Conservation (phyloP, 2,329 filamentous ascomycete genomes). For the Fusarium buxicola region DNA sequence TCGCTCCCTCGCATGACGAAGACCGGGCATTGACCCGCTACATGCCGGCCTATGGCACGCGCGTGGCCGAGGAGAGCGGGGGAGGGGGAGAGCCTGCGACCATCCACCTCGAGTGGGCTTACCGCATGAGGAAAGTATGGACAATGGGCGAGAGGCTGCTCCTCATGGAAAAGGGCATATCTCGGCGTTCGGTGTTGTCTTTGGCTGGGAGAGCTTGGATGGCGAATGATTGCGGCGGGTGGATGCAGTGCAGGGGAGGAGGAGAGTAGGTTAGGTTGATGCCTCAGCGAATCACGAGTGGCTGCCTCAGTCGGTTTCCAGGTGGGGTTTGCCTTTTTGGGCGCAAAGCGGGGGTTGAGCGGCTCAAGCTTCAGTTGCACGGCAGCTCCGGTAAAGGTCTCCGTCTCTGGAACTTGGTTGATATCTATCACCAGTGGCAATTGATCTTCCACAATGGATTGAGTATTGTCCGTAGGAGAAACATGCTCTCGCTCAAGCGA, state of each 20-base stretch:
- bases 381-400: constrained; percentile 31
- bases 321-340: constrained; percentile 33
- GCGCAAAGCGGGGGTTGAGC: constrained; percentile 29
- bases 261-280: constrained; percentile 5
- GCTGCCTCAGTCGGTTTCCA: constrained; percentile 4
- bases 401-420: constrained; percentile 22
- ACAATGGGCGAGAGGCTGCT: constrained; percentile 17
- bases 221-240: constrained; percentile 14
- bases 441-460: background rate
- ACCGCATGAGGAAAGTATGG: constrained; percentile 42
- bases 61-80: constrained; percentile 24
- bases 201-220: constrained; percentile 12
- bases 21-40: constrained; percentile 30
- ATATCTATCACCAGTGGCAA: background rate
- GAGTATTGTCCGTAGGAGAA: constrained; percentile 8
- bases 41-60: constrained; percentile 27
- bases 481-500: background rate
- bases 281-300: constrained; percentile 15
- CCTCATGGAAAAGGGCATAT: constrained; percentile 42
- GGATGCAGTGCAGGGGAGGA: constrained; percentile 17
- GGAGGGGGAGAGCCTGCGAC: constrained; percentile 32
- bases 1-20: constrained; percentile 10
- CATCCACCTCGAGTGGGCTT: constrained; percentile 33
- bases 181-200: constrained; percentile 46
- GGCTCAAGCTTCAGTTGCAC: constrained; percentile 9